These are phyloP conservation scores for Epichloe amarillans DNA, from an alignment of 2,329 filamentous ascomycete species.

Conservation along the genomic window DNA sequence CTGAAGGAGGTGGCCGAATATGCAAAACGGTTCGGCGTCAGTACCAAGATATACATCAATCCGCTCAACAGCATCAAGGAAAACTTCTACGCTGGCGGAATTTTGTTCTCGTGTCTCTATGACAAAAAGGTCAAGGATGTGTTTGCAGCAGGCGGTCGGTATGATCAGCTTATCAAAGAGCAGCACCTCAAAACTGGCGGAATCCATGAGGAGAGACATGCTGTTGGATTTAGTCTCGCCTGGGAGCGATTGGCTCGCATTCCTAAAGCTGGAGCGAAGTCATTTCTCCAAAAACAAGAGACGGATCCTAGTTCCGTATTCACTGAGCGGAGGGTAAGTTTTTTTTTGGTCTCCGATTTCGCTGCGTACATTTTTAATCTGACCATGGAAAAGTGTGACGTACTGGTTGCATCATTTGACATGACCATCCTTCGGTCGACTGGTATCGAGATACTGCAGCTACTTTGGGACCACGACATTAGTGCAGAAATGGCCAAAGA, in stretches of 20 bases:
- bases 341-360: neutral
- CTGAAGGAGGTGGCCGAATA: conserved; percentile 68
- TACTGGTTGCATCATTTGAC: conserved; percentile 82
- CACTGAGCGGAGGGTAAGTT: conserved; percentile 46
- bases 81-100: conserved; percentile 72
- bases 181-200: conserved; percentile 58
- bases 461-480: conserved; percentile 72
- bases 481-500: conserved; percentile 80
- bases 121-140: conserved; percentile 75
- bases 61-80: conserved; percentile 84
- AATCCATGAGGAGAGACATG: conserved; percentile 55
- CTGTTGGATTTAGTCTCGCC: conserved; percentile 82
- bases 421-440: conserved; percentile 58
- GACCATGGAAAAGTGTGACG: conserved; percentile 51
- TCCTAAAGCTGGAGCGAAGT: conserved; percentile 38
- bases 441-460: conserved; percentile 64
- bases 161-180: conserved; percentile 78
- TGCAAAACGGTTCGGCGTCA: conserved; percentile 59
- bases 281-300: conserved; percentile 56
- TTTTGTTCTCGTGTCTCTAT: conserved; percentile 83
- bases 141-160: conserved; percentile 85
- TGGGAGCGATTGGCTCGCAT: conserved; percentile 71
- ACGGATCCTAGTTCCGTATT: conserved; percentile 49
- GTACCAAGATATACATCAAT: conserved; percentile 68
- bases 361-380: neutral